Conservation (phyloP, 2,329 filamentous ascomycete genomes). For the Nemania abortiva region DNA sequence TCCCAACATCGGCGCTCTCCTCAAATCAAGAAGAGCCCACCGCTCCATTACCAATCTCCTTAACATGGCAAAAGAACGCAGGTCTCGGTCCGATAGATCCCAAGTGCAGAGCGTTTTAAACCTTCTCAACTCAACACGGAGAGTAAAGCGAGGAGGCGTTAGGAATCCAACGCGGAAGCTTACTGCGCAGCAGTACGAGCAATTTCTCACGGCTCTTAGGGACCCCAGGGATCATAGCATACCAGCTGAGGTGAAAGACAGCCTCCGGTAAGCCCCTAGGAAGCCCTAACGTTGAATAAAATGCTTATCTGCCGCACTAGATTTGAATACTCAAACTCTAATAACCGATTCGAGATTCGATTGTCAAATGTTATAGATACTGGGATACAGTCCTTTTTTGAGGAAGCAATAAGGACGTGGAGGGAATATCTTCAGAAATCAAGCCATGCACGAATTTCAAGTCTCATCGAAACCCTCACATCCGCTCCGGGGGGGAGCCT, state of each 20-base stretch:
- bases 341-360: background rate
- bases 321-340: slow-evolving; percentile 9
- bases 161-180: slow-evolving; percentile 4
- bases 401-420: background rate
- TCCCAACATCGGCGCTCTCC: too few species aligned
- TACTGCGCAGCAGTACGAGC: background rate
- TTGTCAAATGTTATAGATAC: background rate
- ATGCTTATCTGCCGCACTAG: background rate
- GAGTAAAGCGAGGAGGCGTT: background rate
- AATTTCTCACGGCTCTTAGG: background rate
- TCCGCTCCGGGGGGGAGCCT: background rate
- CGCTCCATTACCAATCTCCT: background rate
- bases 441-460: background rate
- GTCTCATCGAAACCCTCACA: background rate
- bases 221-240: background rate
- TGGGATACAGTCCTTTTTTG: background rate
- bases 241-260: background rate
- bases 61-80: background rate
- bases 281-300: background rate
- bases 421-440: background rate
- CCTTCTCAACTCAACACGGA: background rate
- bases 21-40: too few species aligned
- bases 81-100: background rate
- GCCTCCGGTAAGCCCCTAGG: background rate
- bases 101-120: background rate